Conservation (phyloP, 352 stramenopile species). For the Phytophthora nicotianae region DNA sequence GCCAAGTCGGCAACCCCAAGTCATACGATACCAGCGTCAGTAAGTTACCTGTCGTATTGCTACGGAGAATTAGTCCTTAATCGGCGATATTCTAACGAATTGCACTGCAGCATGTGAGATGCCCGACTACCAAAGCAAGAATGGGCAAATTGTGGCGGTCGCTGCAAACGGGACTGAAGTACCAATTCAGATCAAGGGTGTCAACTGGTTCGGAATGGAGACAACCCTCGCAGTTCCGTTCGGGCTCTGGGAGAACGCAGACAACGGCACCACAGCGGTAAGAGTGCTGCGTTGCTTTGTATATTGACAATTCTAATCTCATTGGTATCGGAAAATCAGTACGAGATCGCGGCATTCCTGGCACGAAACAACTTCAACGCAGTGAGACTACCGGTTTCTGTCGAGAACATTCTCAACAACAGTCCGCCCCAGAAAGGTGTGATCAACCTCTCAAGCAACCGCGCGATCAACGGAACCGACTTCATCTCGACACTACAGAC, state of each 20-base stretch:
- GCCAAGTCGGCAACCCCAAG: constrained; percentile 68
- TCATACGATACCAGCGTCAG: constrained; percentile 50
- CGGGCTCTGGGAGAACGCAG: constrained; percentile 76
- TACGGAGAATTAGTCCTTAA: not conserved
- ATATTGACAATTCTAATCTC: not conserved
- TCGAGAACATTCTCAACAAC: constrained; percentile 77
- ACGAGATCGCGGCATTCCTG: constrained; percentile 79
- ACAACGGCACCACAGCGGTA: constrained; percentile 73
- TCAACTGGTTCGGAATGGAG: constrained; percentile 87
- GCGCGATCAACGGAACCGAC: constrained; percentile 69
- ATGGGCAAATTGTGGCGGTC: constrained; percentile 63
- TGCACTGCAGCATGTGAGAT: constrained; percentile 49
- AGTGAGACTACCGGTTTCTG: constrained; percentile 66
- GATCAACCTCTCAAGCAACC: constrained; percentile 76
- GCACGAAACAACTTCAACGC: constrained; percentile 87
- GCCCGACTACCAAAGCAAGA: constrained; percentile 81
- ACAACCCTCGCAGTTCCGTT: constrained; percentile 68
- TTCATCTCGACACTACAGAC: constrained; percentile 79
- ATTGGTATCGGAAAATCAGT: constrained; percentile 40
- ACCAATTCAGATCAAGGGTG: constrained; percentile 70
- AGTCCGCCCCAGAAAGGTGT: constrained; percentile 56
- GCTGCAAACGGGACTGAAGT: constrained; percentile 73
- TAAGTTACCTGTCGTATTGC: constrained; percentile 19
- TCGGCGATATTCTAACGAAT: constrained; percentile 2
- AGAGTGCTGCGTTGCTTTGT: constrained; percentile 2